Evolutionary conservation across 768 basidiomycete species (phyloP).

Genomic region (Lanmaoa pseudosensibilis): DNA sequence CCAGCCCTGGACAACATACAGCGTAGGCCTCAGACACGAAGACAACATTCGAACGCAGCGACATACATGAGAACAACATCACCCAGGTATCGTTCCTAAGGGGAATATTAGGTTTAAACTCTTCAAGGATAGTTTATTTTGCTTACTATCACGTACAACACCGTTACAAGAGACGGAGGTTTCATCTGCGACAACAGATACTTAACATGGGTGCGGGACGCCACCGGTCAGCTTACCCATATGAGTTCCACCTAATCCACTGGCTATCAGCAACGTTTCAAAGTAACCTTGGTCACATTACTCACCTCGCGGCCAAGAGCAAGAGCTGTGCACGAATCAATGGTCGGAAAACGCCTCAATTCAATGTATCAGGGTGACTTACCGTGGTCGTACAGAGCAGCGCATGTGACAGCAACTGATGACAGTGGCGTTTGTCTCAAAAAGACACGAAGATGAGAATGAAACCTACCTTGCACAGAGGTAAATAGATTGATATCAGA

Average conservation of each 20-base stretch:
- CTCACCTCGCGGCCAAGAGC: slow-evolving; percentile 30
- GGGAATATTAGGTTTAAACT: background rate
- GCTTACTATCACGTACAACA: slow-evolving; percentile 28
- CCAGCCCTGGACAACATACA: slow-evolving; percentile 12
- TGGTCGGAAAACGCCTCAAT: background rate
- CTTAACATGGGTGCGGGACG: background rate
- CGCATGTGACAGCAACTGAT: slow-evolving; percentile 30
- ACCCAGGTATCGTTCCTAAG: slow-evolving; percentile 33
- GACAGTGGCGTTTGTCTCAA: slow-evolving; percentile 5
- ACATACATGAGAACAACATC: slow-evolving; percentile 32
- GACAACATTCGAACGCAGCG: background rate
- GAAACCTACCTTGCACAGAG: slow-evolving; percentile 26
- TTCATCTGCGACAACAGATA: slow-evolving; percentile 21
- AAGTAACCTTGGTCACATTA: background rate
- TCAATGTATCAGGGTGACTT: background rate
- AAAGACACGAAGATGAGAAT: background rate
- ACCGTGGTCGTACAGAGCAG: slow-evolving; percentile 33
- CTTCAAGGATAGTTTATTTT: background rate
- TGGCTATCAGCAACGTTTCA: background rate
- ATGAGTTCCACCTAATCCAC: slow-evolving; percentile 29
- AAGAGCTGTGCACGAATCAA: slow-evolving; percentile 17
- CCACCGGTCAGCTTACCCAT: slow-evolving; percentile 24
- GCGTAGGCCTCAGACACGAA: slow-evolving; percentile 3
- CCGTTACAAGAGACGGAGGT: slow-evolving; percentile 25
- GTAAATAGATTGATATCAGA: slow-evolving; percentile 13